phyloP scores from a whole-genome alignment of 345 rosid genomes.

The Hevea brasiliensis region DNA sequence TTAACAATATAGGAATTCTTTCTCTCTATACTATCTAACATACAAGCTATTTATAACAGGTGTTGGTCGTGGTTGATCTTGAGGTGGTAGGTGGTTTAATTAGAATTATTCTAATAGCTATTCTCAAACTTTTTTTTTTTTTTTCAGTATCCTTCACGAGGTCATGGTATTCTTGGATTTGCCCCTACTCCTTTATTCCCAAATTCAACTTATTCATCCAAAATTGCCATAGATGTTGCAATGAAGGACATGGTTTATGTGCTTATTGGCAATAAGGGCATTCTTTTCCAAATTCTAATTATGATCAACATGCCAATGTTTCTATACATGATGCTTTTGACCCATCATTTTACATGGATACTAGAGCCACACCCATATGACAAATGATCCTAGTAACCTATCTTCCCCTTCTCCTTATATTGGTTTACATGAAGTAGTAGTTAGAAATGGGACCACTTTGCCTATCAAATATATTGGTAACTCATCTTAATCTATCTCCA shows the following conservation, averaged over 20 bases:
- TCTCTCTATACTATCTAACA: too few species aligned
- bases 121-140: too few species aligned
- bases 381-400: not conserved
- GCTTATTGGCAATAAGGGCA: not conserved
- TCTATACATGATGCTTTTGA: too few species aligned
- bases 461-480: not conserved
- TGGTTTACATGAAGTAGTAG: not conserved
- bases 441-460: not conserved
- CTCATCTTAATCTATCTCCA: not conserved
- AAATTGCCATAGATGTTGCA: not conserved
- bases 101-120: too few species aligned
- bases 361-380: not conserved
- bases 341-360: not conserved
- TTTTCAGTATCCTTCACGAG: not conserved
- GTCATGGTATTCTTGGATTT: not conserved
- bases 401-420: not conserved
- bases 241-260: too few species aligned
- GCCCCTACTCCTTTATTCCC: not conserved
- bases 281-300: too few species aligned
- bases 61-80: too few species aligned
- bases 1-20: too few species aligned
- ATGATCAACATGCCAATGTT: too few species aligned
- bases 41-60: too few species aligned
- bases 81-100: too few species aligned
- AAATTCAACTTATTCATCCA: not conserved